phyloP scores from a whole-genome alignment of 345 rosid species.

The Ceriops zippeliana region DNA sequence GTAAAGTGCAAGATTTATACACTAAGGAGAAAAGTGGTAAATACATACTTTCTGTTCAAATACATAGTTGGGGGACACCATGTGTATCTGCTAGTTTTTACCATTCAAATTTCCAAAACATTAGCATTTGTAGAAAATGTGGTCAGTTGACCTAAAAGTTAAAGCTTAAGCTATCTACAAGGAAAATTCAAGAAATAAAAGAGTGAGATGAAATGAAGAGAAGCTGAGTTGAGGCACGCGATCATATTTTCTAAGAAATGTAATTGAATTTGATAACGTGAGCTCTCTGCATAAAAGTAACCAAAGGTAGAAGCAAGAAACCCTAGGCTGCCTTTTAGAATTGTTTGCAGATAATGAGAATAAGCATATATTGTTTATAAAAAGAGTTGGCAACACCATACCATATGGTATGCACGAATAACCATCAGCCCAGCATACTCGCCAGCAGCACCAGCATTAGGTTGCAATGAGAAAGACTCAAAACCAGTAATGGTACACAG shows the following conservation, averaged over 20 bases:
- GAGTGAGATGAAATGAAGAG: neutral
- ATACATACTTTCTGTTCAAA: neutral
- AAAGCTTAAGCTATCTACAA: too few relatives aligned
- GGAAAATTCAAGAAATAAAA: neutral
- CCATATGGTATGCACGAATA: conserved; percentile 94
- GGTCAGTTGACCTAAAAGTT: neutral
- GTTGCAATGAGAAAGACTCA: conserved; percentile 98
- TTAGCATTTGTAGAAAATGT: neutral
- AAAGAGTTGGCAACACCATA: conserved; percentile 24
- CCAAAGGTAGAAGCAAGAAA: neutral
- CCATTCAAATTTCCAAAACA: neutral
- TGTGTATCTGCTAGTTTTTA: neutral
- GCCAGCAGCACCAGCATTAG: conserved; percentile 98
- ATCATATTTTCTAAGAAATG: neutral
- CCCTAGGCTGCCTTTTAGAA: too few relatives aligned
- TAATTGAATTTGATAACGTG: neutral
- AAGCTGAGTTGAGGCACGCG: neutral
- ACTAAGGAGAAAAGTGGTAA: neutral
- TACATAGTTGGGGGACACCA: neutral
- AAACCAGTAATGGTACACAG: conserved; percentile 92
- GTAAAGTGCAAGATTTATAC: neutral
- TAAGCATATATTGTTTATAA: neutral
- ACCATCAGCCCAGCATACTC: conserved; percentile 99
- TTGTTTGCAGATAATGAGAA: neutral
- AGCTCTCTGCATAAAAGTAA: neutral